Percentiles rank a stretch among this genome's conserved stretches.
phyloP scores from a whole-genome alignment of 441 rosid species.

The Daphne laureola region DNA sequence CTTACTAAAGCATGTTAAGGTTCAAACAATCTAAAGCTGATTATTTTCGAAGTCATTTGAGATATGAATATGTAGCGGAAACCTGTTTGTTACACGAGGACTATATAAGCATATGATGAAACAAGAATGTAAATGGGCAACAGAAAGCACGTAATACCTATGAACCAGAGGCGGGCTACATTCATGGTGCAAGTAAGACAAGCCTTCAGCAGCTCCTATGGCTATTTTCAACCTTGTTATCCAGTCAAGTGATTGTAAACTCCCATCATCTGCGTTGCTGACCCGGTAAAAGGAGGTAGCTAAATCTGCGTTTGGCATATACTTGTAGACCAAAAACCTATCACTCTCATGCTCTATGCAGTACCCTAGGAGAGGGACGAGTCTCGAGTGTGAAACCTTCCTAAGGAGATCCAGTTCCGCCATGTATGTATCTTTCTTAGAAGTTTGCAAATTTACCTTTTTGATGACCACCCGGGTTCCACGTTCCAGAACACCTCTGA shows the following conservation, averaged over 20 bases:
- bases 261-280: constrained; percentile 25
- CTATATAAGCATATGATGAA: neutral
- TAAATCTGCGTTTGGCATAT: constrained; percentile 52
- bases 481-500: constrained; percentile 38
- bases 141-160: constrained; percentile 34
- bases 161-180: constrained; percentile 63
- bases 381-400: constrained; percentile 41
- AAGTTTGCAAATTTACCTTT: constrained; percentile 32
- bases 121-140: constrained; percentile 6
- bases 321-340: constrained; percentile 59
- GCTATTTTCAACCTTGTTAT: constrained; percentile 65
- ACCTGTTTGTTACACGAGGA: too few species aligned
- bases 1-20: too few species aligned
- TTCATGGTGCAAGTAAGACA: constrained; percentile 58
- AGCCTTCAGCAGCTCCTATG: constrained; percentile 60
- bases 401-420: constrained; percentile 43
- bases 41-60: too few species aligned
- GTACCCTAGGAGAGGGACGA: constrained; percentile 50
- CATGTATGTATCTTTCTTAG: constrained; percentile 31
- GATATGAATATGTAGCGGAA: too few species aligned
- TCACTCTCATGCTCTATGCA: constrained; percentile 46
- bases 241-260: constrained; percentile 57
- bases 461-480: constrained; percentile 41
- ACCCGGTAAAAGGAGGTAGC: constrained; percentile 46
- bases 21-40: too few species aligned